phyloP scores from a whole-genome alignment of 352 stramenopile species.

The Chrysophaeum taylorii region DNA sequence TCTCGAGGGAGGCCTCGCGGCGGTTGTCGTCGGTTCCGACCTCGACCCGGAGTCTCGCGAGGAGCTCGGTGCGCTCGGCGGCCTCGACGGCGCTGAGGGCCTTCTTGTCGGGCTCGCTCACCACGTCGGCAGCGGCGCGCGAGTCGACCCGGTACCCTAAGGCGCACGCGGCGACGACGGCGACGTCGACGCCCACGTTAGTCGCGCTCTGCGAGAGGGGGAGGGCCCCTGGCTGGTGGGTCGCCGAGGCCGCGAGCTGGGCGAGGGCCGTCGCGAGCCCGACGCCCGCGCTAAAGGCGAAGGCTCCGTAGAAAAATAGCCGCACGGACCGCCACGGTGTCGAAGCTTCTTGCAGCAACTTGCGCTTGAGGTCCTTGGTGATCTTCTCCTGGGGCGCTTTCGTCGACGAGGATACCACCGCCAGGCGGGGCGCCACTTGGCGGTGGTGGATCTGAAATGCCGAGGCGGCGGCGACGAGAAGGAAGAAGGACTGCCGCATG shows the following conservation, averaged over 20 bases:
- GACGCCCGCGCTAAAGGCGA: not conserved
- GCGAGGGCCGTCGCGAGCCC: not conserved
- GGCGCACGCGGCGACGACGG: constrained; percentile 2
- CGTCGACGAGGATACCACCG: no score
- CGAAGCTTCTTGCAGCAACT: constrained; percentile 7
- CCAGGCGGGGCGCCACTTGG: no score
- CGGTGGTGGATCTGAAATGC: no score
- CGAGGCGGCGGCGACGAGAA: no score
- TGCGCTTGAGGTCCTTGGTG: not conserved
- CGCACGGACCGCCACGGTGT: constrained; percentile 8
- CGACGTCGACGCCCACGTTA: not conserved
- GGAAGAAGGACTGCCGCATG: no score
- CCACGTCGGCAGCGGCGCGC: not conserved
- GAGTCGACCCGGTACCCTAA: not conserved
- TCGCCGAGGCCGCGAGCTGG: not conserved
- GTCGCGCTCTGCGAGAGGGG: not conserved
- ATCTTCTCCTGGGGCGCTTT: no score
- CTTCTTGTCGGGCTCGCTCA: not conserved
- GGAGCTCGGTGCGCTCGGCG: not conserved
- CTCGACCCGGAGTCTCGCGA: not conserved
- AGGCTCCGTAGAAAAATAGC: constrained; percentile 4
- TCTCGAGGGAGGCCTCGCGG: not conserved
- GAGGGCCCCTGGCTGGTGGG: not conserved
- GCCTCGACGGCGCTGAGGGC: not conserved
- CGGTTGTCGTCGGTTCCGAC: not conserved